Percentiles rank a stretch among this genome's conserved stretches.
Evolutionary conservation across 2,329 filamentous ascomycete genomes (phyloP).

Genomic region (Ceratocystis eucalypticola): DNA sequence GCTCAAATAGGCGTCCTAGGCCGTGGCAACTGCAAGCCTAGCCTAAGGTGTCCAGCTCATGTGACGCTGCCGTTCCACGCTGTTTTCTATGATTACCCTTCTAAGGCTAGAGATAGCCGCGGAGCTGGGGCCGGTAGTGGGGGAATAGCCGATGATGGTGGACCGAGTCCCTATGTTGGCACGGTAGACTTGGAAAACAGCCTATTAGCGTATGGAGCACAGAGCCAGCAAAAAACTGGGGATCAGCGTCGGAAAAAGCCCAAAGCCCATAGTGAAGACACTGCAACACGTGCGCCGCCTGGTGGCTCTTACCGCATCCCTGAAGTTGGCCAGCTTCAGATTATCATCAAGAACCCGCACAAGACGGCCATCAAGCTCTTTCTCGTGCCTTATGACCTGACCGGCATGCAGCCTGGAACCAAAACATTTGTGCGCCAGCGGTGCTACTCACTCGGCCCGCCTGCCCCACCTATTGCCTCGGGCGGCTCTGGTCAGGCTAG

Average conservation of each 20-base stretch:
- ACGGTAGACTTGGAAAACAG: constrained; percentile 81
- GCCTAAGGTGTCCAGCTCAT: constrained; percentile 73
- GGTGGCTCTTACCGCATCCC: constrained; percentile 91
- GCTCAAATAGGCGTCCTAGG: constrained; percentile 92
- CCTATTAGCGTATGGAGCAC: constrained; percentile 31
- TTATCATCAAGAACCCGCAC: constrained; percentile 95
- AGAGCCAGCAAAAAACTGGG: constrained; percentile 25
- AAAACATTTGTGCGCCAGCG: constrained; percentile 95
- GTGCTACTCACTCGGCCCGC: constrained; percentile 72
- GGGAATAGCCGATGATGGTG: constrained; percentile 45
- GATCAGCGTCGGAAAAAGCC: constrained; percentile 26
- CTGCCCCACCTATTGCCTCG: constrained; percentile 21
- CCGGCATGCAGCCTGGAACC: constrained; percentile 82
- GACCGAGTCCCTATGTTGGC: constrained; percentile 90
- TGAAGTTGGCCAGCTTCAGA: constrained; percentile 84
- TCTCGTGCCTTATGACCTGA: constrained; percentile 79
- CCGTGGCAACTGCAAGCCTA: constrained; percentile 75
- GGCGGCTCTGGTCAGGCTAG: not conserved
- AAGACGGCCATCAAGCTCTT: constrained; percentile 97
- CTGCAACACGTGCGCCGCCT: constrained; percentile 43
- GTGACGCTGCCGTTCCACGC: constrained; percentile 84
- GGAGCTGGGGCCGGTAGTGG: constrained; percentile 30
- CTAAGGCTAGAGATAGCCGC: not conserved
- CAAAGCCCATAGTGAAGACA: not conserved
- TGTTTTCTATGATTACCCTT: constrained; percentile 82